These are phyloP conservation scores for Biscogniauxia sp. DNA, from an alignment of 2,329 filamentous ascomycete genomes.

Conservation along the genomic window DNA sequence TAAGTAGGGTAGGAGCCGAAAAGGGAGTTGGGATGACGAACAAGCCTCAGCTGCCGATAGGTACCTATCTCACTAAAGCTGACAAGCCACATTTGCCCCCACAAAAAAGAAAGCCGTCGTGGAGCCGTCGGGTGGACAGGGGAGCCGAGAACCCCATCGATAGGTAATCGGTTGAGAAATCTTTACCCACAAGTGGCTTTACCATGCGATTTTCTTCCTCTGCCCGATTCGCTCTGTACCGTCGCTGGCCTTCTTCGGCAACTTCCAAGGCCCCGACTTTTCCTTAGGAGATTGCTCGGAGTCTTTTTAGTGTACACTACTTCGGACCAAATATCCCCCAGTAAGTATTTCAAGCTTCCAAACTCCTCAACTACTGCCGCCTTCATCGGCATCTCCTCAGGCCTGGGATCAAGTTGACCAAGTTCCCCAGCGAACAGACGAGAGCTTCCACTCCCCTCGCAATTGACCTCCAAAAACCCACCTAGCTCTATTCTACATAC, in stretches of 20 bases:
- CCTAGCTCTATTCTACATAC: conserved; percentile 3
- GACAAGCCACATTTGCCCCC: neutral
- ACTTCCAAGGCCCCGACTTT: conserved; percentile 1
- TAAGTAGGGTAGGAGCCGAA: neutral
- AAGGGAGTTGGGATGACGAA: neutral
- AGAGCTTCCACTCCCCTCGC: neutral
- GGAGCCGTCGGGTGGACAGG: too few species aligned
- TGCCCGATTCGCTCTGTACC: neutral
- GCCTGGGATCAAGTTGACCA: neutral
- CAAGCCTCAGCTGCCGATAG: neutral
- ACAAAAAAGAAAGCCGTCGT: neutral
- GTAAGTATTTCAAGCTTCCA: neutral
- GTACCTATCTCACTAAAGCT: neutral
- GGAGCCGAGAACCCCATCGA: neutral
- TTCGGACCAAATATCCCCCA: neutral
- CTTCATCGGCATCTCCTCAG: neutral
- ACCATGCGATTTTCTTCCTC: neutral
- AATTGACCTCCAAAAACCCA: neutral
- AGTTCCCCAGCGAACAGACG: neutral
- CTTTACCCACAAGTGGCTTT: neutral
- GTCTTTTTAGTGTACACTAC: neutral
- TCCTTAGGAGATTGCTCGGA: conserved; percentile 1
- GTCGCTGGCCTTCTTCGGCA: neutral
- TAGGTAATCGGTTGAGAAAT: neutral
- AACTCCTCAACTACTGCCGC: neutral